Conservation (phyloP, 257 asterid species). For the Jacaranda mimosifolia region DNA sequence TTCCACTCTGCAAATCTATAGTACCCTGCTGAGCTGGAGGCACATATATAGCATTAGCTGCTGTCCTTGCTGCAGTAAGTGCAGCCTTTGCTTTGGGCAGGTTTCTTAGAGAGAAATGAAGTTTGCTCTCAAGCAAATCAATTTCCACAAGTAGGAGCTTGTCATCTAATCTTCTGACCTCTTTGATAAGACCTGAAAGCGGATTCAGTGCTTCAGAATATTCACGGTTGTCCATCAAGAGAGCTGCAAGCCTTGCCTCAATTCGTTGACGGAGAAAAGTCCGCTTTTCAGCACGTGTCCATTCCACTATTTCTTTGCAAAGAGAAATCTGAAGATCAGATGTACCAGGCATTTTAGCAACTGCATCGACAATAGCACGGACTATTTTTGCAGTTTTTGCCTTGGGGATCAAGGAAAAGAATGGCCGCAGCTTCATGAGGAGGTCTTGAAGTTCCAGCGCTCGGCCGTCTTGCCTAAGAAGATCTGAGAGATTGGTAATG, state of each 20-base stretch:
- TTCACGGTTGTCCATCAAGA: conserved; percentile 64
- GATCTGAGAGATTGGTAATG: conserved; percentile 59
- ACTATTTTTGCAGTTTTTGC: conserved; percentile 76
- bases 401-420: conserved; percentile 68
- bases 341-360: conserved; percentile 68
- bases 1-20: conserved; percentile 68
- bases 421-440: conserved; percentile 55
- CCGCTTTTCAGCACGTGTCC: conserved; percentile 68
- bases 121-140: conserved; percentile 73
- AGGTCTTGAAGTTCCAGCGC: conserved; percentile 61
- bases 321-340: conserved; percentile 68
- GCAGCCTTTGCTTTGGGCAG: conserved; percentile 74
- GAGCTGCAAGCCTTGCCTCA: conserved; percentile 72
- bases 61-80: conserved; percentile 75
- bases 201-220: conserved; percentile 63
- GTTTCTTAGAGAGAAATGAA: conserved; percentile 65
- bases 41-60: conserved; percentile 70
- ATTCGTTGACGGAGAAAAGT: conserved; percentile 70
- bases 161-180: conserved; percentile 68
- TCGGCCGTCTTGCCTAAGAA: conserved; percentile 62
- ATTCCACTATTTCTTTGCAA: conserved; percentile 69
- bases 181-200: conserved; percentile 67
- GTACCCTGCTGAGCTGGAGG: conserved; percentile 79
- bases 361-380: conserved; percentile 59
- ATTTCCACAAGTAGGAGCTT: conserved; percentile 68